Evolutionary conservation across 192 early-diverging fungal genomes (phyloP).

Genomic region (Podila horticola): DNA sequence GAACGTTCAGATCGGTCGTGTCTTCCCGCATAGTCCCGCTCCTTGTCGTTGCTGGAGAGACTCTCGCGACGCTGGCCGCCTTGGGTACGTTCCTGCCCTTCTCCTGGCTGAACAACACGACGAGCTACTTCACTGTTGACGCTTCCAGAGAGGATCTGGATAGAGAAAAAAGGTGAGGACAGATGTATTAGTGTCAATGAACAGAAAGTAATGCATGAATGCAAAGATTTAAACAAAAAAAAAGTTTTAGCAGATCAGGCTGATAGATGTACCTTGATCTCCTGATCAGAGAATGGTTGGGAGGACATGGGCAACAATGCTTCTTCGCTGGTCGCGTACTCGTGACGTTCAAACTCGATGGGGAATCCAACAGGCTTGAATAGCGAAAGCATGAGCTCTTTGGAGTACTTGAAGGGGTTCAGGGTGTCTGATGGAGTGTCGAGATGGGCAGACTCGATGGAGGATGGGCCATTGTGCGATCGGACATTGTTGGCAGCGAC

Average conservation of each 20-base stretch:
- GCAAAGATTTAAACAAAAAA: background rate
- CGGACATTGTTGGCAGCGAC: slow-evolving; percentile 28
- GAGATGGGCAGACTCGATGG: background rate
- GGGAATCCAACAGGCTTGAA: slow-evolving; percentile 69
- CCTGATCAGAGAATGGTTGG: slow-evolving; percentile 64
- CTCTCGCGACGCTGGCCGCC: slow-evolving; percentile 46
- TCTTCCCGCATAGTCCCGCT: slow-evolving; percentile 16
- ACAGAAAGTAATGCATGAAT: background rate
- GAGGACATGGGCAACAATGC: slow-evolving; percentile 69
- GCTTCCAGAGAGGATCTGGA: slow-evolving; percentile 44
- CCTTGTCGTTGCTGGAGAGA: slow-evolving; percentile 27
- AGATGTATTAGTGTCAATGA: background rate
- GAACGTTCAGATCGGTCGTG: slow-evolving; percentile 44
- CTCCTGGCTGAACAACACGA: slow-evolving; percentile 32
- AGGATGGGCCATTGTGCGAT: slow-evolving; percentile 11
- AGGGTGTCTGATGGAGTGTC: slow-evolving; percentile 35
- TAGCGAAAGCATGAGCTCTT: slow-evolving; percentile 78
- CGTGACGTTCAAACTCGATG: slow-evolving; percentile 71
- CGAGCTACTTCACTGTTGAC: slow-evolving; percentile 51
- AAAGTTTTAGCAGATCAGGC: background rate
- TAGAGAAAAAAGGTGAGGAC: background rate
- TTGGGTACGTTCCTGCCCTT: slow-evolving; percentile 26
- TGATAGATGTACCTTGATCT: slow-evolving; percentile 63
- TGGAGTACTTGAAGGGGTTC: slow-evolving; percentile 75
- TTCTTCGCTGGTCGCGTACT: slow-evolving; percentile 71